Evolutionary conservation across 306 rosid genomes (phyloP).

Genomic region (Hippophae tibetana): DNA sequence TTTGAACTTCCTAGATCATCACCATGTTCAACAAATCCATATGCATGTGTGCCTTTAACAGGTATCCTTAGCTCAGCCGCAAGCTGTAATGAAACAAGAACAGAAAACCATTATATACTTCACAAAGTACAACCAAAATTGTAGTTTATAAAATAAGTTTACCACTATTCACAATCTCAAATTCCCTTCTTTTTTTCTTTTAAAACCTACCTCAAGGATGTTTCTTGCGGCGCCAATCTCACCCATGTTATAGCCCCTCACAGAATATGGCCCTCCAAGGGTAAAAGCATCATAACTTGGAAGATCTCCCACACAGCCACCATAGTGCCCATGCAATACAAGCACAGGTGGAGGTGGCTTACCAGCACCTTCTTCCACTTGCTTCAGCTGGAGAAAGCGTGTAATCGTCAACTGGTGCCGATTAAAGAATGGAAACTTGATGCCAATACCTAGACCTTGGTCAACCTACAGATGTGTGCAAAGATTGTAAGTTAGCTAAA

Average conservation of each 20-base stretch:
- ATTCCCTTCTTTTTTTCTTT: neutral
- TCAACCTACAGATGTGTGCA: slow-evolving; percentile 56
- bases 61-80: slow-evolving; percentile 90
- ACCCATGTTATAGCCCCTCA: slow-evolving; percentile 96
- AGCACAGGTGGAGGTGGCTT: slow-evolving; percentile 92
- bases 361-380: slow-evolving; percentile 91
- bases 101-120: neutral
- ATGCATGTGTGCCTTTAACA: slow-evolving; percentile 64
- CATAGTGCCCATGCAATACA: slow-evolving; percentile 92
- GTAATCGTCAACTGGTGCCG: slow-evolving; percentile 94
- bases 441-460: slow-evolving; percentile 91
- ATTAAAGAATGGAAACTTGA: slow-evolving; percentile 86
- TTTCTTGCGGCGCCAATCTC: slow-evolving; percentile 91
- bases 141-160: neutral
- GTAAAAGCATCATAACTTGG: slow-evolving; percentile 96
- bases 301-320: slow-evolving; percentile 98
- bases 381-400: slow-evolving; percentile 54
- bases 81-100: slow-evolving; percentile 40
- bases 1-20: slow-evolving; percentile 91
- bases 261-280: slow-evolving; percentile 97
- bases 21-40: slow-evolving; percentile 88
- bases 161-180: neutral
- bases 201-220: slow-evolving; percentile 70
- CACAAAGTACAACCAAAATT: neutral
- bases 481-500: slow-evolving; percentile 12